phyloP scores from a whole-genome alignment of 2,329 filamentous ascomycete genomes.

The Fusarium sororula region DNA sequence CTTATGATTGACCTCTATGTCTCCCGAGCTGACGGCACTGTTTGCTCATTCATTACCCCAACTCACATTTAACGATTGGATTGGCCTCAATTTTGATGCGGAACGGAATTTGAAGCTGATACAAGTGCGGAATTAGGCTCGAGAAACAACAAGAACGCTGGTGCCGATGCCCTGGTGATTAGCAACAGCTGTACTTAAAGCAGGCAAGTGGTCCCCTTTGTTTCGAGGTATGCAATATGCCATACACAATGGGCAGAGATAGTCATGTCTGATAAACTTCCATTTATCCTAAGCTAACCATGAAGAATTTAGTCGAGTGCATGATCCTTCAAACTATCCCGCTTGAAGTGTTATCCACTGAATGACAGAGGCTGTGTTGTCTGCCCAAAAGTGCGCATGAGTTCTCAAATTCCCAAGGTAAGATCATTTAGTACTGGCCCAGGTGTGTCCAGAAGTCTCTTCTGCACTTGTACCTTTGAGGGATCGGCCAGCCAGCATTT shows the following conservation, averaged over 20 bases:
- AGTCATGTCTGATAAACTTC: background rate
- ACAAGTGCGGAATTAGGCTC: background rate
- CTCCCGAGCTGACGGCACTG: background rate
- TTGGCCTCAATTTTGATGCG: background rate
- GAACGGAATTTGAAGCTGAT: slow-evolving; percentile 10
- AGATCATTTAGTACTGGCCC: background rate
- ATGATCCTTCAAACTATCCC: slow-evolving; percentile 7
- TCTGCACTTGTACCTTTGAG: background rate
- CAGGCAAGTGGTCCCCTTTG: background rate
- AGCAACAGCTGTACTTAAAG: background rate
- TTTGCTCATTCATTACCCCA: background rate
- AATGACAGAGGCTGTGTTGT: slow-evolving; percentile 19
- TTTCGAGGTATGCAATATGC: background rate
- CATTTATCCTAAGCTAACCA: background rate
- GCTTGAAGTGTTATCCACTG: slow-evolving; percentile 6
- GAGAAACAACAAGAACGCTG: background rate
- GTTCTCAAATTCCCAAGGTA: slow-evolving; percentile 47
- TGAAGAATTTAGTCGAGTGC: background rate
- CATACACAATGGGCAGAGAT: background rate
- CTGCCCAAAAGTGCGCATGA: slow-evolving; percentile 42
- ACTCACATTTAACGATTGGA: background rate
- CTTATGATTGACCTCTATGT: background rate
- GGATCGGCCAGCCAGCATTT: background rate
- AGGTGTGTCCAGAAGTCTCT: background rate
- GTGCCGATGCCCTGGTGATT: background rate